Evolutionary conservation across 1,284 basidiomycete species (phyloP).

Genomic region (Phenoliferia sp.): DNA sequence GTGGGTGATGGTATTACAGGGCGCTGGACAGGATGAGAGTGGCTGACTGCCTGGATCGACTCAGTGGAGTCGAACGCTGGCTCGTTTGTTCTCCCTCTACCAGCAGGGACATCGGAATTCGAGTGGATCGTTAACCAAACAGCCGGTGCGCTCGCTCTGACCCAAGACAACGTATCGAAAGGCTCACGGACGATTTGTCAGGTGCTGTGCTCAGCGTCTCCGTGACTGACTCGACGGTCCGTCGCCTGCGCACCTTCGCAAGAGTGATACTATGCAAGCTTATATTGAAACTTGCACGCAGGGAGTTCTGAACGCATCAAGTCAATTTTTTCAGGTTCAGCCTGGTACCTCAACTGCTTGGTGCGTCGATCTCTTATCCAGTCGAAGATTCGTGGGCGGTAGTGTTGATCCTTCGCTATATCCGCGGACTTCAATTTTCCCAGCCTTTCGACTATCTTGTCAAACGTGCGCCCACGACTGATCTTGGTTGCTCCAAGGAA

Average conservation of each 20-base stretch:
- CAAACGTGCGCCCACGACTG: no score
- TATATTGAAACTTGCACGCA: background rate
- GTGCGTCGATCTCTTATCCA: background rate
- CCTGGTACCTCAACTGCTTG: background rate
- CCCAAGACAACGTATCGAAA: background rate
- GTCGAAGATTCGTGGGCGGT: no score
- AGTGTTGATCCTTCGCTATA: no score
- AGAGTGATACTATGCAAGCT: background rate
- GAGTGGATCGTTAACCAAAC: background rate
- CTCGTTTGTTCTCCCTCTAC: background rate
- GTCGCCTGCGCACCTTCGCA: background rate
- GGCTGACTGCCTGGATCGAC: background rate
- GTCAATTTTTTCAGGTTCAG: background rate
- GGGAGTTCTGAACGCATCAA: background rate
- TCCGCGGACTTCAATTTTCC: background rate
- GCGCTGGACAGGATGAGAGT: background rate
- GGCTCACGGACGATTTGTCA: background rate
- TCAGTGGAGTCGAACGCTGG: background rate
- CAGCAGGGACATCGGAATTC: background rate
- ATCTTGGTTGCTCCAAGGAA: no score
- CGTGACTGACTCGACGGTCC: background rate
- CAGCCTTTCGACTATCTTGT: no score
- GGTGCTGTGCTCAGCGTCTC: background rate
- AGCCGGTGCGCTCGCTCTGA: background rate
- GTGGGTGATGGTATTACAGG: background rate